These are phyloP conservation scores for Gynochthodes officinalis DNA, from an alignment of 257 asterid species.

Conservation along the genomic window DNA sequence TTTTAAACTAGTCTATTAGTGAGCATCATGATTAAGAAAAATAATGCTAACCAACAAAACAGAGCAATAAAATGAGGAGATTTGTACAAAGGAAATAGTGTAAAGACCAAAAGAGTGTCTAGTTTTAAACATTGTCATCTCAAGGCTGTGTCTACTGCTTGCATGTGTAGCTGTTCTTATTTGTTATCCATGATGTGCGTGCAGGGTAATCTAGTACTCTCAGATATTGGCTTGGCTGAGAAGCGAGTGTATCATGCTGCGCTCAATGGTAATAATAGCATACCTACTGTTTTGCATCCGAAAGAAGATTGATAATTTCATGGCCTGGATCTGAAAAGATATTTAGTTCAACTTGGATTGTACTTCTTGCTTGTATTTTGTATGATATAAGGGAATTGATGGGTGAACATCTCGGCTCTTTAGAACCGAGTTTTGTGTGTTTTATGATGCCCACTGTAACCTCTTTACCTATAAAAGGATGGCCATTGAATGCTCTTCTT, in stretches of 20 bases:
- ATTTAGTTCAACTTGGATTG: slow-evolving; percentile 34
- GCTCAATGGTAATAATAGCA: slow-evolving; percentile 83
- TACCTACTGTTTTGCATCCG: slow-evolving; percentile 82
- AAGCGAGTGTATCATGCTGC: slow-evolving; percentile 87
- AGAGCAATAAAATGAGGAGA: not conserved
- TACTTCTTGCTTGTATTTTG: slow-evolving; percentile 20
- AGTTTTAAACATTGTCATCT: not conserved
- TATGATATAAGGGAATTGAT: slow-evolving; percentile 28
- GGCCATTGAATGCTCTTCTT: slow-evolving; percentile 26
- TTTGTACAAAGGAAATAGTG: not conserved
- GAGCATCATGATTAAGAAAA: not conserved
- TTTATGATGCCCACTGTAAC: slow-evolving; percentile 33
- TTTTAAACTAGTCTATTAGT: not conserved
- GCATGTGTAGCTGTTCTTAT: slow-evolving; percentile 1
- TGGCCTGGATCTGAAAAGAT: slow-evolving; percentile 45
- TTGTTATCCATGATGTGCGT: slow-evolving; percentile 14
- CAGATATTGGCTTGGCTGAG: slow-evolving; percentile 90
- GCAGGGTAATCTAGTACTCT: slow-evolving; percentile 77
- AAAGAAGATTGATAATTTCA: slow-evolving; percentile 76
- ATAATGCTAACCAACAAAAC: not conserved
- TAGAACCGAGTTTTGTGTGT: slow-evolving; percentile 21
- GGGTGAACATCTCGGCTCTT: slow-evolving; percentile 28
- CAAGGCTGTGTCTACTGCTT: not conserved
- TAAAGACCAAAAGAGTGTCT: not conserved
- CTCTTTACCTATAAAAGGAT: slow-evolving; percentile 15